Base-by-base conservation (phyloP, 495 filamentous ascomycete genomes). In the Symbiotaphrina buchneri region DNA sequence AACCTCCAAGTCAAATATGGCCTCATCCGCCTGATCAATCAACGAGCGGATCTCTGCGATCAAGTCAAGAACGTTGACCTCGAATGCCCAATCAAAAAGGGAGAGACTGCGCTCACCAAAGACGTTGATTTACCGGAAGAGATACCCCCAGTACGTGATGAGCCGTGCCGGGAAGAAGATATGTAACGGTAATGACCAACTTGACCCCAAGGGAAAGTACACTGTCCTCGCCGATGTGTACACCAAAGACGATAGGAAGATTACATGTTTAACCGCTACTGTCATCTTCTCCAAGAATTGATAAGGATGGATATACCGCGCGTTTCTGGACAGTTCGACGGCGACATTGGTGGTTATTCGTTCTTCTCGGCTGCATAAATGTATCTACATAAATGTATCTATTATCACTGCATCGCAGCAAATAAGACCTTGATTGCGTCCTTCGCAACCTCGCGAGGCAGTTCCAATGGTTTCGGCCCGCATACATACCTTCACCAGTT, bases 131-230 rank as follows among this genome's bases (percentile, higher is more conserved):
- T 99, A 37, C 87, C 87, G 31, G 71, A 66, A 40, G 62, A 83
- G 51, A 81, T 99, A 38, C 87, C 87, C 41, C 76, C 81, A 29
- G 84, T 92, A 67, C 43, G 78, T n/a, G n/a, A n/a, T n/a, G n/a
- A n/a, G n/a, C n/a, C n/a, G n/a, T n/a, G n/a, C 24, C 5, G 27
- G 10, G 16, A 20, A 21, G 11, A 21, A 36, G 22, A n/a, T n/a
- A n/a, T n/a, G n/a, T n/a, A n/a, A n/a, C n/a, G n/a, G n/a, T n/a
- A n/a, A n/a, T n/a, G n/a, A n/a, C n/a, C n/a, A n/a, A n/a, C n/a
- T n/a, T n/a, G n/a, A n/a, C n/a, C n/a, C n/a, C n/a, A n/a, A 93
- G 84, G 87, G 87, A 47, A 78, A 64, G 44, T 97, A 94, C 61
- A 72, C 63, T 18, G 87, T 95, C 24, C 49, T 66, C 10, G 87